Evolutionary conservation across 2,329 filamentous ascomycete genomes (phyloP), one percentile per base, ranked within the genome.

Genomic region (Exophiala sp.): DNA sequence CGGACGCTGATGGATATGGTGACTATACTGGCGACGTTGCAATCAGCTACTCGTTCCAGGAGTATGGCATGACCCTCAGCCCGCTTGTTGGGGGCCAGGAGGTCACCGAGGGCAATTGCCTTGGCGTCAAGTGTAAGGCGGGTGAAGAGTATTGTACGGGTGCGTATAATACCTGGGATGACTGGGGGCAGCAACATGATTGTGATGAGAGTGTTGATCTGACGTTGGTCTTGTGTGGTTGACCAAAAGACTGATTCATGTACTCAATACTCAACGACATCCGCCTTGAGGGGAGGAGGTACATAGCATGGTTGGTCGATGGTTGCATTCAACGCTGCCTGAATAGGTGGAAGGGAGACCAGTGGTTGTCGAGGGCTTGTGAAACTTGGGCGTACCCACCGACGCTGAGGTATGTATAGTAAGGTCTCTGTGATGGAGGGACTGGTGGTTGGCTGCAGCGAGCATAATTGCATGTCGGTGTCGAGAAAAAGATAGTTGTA

Each of bases 151-250:
- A 30, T 24, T 55, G 52, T 30, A 39, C 27, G 14, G 37, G 19
- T 9, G 44, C 52, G 10, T 55, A 55, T 41, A 55, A 52, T 11
- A 46, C 35, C 10, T 47, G 45, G 39, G 41, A 51, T 30, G 52
- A 55, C 32, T 49, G 49, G 40, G 45, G 35, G 8, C 42, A 52
- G 24, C 45, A 52, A 43, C 42, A 46, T 43, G 49, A 50, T 35
- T 56, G 49, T 14, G n/a, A 35, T n/a, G 43, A 48, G 29, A 18
- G 14, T 16, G 44, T 42, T 14, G 29, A 43, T 19, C 34, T 55
- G 42, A 48, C 37, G 24, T 42, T 52, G 44, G 50, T 45, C 9
- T 30, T 55, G 13, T 55, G 52, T 43, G 45, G 45, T 47, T 55
- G 41, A 52, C 38, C 3, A 21, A 2, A 16, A 32, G 11, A 13